Evolutionary conservation across 345 rosid genomes (phyloP).

Genomic region (Eucalyptus curtisii): DNA sequence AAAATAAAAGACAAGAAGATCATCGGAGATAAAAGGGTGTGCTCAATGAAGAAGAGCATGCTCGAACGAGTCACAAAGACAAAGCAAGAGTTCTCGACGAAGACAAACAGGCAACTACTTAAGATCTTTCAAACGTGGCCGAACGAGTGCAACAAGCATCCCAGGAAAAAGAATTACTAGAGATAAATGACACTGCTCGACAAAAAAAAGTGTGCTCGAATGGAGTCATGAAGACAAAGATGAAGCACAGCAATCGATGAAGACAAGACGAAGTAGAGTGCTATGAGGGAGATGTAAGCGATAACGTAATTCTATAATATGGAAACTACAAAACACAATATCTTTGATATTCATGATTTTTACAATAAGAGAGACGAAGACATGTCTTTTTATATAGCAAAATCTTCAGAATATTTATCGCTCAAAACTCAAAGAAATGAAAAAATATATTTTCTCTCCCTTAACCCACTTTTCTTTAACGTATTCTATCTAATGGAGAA

Average conservation of each 20-base stretch:
- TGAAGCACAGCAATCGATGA: background rate
- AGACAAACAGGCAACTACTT: background rate
- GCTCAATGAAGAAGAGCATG: background rate
- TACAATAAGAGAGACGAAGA: too few relatives aligned
- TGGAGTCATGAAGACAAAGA: background rate
- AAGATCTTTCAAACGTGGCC: background rate
- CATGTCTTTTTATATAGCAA: too few relatives aligned
- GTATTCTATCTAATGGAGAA: too few relatives aligned
- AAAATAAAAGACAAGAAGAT: background rate
- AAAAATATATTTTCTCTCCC: too few relatives aligned
- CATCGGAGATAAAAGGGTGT: background rate
- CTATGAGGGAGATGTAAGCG: background rate
- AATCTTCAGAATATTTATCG: too few relatives aligned
- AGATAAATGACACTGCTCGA: background rate
- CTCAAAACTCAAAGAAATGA: fast-evolving
- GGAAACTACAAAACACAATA: too few relatives aligned
- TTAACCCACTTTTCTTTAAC: too few relatives aligned
- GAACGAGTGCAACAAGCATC: background rate
- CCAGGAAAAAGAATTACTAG: background rate
- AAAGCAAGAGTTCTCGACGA: background rate
- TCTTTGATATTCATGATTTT: too few relatives aligned
- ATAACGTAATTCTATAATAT: too few relatives aligned
- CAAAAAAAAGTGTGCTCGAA: too few relatives aligned
- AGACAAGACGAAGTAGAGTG: background rate
- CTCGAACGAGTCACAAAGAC: background rate